A percentile compares a stretch with the other conserved stretches of the same genome.
Evolutionary conservation across 2,329 filamentous ascomycete species (phyloP).

Genomic region (Diaporthe helianthi): DNA sequence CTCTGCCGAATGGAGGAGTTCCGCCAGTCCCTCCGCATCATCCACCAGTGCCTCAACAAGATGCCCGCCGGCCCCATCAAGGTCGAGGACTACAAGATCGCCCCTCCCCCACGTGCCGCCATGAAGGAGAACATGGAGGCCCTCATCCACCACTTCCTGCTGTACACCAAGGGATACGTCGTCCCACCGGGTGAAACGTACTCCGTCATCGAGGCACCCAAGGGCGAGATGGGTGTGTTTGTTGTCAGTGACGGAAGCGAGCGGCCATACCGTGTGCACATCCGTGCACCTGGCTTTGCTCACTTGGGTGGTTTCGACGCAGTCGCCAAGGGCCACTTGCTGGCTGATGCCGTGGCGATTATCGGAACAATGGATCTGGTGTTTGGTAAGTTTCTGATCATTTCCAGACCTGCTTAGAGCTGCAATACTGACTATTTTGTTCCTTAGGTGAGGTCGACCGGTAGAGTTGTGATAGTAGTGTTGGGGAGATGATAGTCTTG

Average conservation of each 20-base stretch:
- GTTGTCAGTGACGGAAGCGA: conserved; percentile 96
- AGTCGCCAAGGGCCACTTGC: conserved; percentile 86
- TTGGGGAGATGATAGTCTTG: conserved; percentile 21
- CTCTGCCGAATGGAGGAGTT: conserved; percentile 99
- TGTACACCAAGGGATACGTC: conserved; percentile 98
- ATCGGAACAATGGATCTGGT: conserved; percentile 91
- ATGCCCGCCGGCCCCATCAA: conserved; percentile 95
- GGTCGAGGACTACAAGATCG: conserved; percentile 98
- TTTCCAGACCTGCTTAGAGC: background rate
- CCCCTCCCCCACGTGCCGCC: conserved; percentile 90
- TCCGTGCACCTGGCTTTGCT: conserved; percentile 94
- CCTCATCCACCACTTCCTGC: conserved; percentile 97
- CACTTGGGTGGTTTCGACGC: conserved; percentile 96
- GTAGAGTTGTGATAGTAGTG: conserved; percentile 48
- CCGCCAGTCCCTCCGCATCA: conserved; percentile 96
- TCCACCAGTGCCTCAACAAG: conserved; percentile 98
- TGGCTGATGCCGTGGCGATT: conserved; percentile 96
- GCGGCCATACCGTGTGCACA: conserved; percentile 96
- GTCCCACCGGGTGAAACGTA: conserved; percentile 98
- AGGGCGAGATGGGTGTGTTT: conserved; percentile 99
- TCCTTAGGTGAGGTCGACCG: conserved; percentile 66
- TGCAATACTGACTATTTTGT: conserved; percentile 43
- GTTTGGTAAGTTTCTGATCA: conserved; percentile 69
- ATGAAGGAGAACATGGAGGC: conserved; percentile 99
- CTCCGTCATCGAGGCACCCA: conserved; percentile 97